phyloP scores from a whole-genome alignment of 1,284 basidiomycete species.

The Malassezia globosa region DNA sequence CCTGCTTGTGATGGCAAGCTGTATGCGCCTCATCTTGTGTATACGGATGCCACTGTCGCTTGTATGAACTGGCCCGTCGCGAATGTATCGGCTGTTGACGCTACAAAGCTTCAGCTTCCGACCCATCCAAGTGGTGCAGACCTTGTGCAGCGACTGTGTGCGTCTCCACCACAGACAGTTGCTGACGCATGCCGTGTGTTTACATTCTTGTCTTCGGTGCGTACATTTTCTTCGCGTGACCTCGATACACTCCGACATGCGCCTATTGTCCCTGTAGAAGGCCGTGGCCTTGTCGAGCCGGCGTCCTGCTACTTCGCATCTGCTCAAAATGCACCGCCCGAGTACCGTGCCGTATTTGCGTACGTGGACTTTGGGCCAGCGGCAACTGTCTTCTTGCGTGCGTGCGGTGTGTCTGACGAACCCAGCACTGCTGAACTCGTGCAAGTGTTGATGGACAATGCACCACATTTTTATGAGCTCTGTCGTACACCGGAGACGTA shows the following conservation, averaged over 20 bases:
- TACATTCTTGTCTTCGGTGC: slow-evolving; percentile 58
- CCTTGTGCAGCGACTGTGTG: slow-evolving; percentile 59
- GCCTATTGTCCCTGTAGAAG: slow-evolving; percentile 35
- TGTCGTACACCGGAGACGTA: slow-evolving; percentile 59
- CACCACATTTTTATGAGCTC: slow-evolving; percentile 60
- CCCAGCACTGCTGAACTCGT: slow-evolving; percentile 69
- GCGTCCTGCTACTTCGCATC: slow-evolving; percentile 55
- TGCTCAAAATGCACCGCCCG: slow-evolving; percentile 14
- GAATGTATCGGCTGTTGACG: slow-evolving; percentile 54
- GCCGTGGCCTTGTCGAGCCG: slow-evolving; percentile 24
- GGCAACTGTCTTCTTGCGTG: slow-evolving; percentile 68
- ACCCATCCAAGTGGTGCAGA: slow-evolving; percentile 62
- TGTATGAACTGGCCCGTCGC: slow-evolving; percentile 65
- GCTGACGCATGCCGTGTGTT: slow-evolving; percentile 61
- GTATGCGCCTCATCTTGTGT: slow-evolving; percentile 66
- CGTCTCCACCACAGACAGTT: slow-evolving; percentile 56
- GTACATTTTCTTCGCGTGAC: slow-evolving; percentile 26
- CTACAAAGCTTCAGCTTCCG: slow-evolving; percentile 61
- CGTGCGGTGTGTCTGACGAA: slow-evolving; percentile 76
- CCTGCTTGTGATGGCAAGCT: slow-evolving; percentile 57
- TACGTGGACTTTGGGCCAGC: slow-evolving; percentile 68
- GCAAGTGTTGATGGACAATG: slow-evolving; percentile 47
- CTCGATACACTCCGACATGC: slow-evolving; percentile 21
- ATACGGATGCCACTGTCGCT: slow-evolving; percentile 60
- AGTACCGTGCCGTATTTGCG: slow-evolving; percentile 56